Conservation (phyloP, 2,329 filamentous ascomycete species). For the Colletotrichum nymphaeae region DNA sequence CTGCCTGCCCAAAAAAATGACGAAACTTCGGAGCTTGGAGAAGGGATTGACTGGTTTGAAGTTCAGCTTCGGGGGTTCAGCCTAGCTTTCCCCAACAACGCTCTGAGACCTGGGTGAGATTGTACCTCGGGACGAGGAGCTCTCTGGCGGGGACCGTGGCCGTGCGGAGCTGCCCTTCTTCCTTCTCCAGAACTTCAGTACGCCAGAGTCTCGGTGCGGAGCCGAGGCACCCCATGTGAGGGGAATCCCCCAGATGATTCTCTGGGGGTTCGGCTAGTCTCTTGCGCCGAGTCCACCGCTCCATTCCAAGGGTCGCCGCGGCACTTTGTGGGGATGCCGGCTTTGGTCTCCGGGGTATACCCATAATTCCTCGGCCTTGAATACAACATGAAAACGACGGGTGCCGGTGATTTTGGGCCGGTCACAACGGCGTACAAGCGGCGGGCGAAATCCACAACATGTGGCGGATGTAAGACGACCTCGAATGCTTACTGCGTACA, state of each 20-base stretch:
- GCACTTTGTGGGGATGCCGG: slow-evolving; percentile 10
- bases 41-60: slow-evolving; percentile 9
- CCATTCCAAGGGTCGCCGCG: background rate
- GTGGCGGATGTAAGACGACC: slow-evolving; percentile 12
- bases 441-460: background rate
- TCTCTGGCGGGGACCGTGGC: slow-evolving; percentile 21
- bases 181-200: slow-evolving; percentile 1
- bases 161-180: slow-evolving; percentile 21
- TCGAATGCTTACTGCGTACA: background rate
- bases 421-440: background rate
- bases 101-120: slow-evolving; percentile 20
- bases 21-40: background rate
- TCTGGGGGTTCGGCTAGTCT: background rate
- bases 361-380: slow-evolving; percentile 13
- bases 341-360: slow-evolving; percentile 6
- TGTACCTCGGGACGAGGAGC: slow-evolving; percentile 33
- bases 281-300: background rate
- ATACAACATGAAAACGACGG: background rate
- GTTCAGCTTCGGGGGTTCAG: background rate
- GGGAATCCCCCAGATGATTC: slow-evolving; percentile 5
- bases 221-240: slow-evolving; percentile 34
- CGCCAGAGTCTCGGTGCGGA: slow-evolving; percentile 13
- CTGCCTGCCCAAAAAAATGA: background rate
- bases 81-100: background rate
- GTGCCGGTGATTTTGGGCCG: background rate